Evolutionary conservation across 345 rosid species (phyloP).

Genomic region (Eucalyptus grandis): DNA sequence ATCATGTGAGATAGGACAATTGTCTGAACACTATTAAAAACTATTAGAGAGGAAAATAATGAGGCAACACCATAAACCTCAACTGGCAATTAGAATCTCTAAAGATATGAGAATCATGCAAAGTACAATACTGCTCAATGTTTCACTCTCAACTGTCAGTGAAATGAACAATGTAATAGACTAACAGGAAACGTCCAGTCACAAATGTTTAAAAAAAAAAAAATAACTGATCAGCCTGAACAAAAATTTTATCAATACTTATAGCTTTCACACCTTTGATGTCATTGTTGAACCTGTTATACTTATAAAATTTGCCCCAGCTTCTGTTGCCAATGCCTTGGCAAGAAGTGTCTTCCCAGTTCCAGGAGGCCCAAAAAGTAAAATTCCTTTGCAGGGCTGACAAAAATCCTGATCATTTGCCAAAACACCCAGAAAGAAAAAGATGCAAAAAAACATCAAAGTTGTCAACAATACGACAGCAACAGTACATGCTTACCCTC

Average conservation of each 20-base stretch:
- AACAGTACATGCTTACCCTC: conserved; percentile 36
- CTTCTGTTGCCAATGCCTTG: conserved; percentile 97
- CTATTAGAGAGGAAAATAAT: not conserved
- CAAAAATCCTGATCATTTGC: not conserved
- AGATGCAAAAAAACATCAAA: not conserved
- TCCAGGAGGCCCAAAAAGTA: conserved; percentile 99
- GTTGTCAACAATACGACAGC: not conserved
- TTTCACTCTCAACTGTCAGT: not conserved
- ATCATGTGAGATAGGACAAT: not conserved
- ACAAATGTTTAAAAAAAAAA: not conserved
- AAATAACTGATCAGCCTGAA: not conserved
- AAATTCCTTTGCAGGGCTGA: conserved; percentile 96
- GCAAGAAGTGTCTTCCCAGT: conserved; percentile 98
- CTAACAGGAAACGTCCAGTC: not conserved
- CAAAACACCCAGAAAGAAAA: not conserved
- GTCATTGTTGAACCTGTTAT: conserved; percentile 96
- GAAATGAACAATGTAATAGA: not conserved
- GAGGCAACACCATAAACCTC: not conserved
- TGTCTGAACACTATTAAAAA: not conserved
- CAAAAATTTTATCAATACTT: not conserved
- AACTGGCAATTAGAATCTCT: not conserved
- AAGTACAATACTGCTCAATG: not conserved
- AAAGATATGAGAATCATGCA: not conserved
- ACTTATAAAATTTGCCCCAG: conserved; percentile 93
- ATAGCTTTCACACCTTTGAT: conserved; percentile 58